Conservation (phyloP, 192 early-diverging fungal species). For the Coemansia sp. region DNA sequence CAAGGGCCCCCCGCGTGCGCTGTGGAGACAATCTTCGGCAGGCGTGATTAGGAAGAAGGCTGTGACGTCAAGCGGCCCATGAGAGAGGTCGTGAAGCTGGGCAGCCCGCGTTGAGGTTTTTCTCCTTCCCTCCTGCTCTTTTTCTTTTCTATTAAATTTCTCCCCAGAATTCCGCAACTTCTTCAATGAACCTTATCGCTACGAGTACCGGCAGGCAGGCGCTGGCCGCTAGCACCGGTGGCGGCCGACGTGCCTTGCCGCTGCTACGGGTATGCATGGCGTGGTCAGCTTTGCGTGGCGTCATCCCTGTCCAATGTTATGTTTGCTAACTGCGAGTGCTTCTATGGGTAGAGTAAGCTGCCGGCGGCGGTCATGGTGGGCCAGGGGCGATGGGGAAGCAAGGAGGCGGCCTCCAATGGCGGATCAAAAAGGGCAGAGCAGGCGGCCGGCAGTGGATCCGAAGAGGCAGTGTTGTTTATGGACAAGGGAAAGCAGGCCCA, state of each 20-base stretch:
- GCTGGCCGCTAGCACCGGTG: not conserved
- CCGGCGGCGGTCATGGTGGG: not conserved
- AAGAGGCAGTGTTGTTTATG: slow-evolving; percentile 13
- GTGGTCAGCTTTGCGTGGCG: too few species aligned
- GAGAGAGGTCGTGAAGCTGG: too few species aligned
- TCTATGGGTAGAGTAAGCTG: not conserved
- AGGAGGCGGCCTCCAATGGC: not conserved
- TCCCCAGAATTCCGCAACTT: too few species aligned
- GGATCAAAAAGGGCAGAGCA: not conserved
- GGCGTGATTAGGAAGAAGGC: too few species aligned
- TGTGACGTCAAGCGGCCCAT: too few species aligned
- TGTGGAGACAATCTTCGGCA: too few species aligned
- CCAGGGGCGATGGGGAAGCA: slow-evolving; percentile 34
- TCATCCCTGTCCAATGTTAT: not conserved
- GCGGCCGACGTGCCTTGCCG: too few species aligned
- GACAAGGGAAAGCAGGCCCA: slow-evolving; percentile 2
- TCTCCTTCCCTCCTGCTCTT: not conserved
- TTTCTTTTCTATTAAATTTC: not conserved
- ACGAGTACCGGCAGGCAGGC: not conserved
- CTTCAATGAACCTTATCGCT: not conserved
- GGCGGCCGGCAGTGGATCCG: not conserved
- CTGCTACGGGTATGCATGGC: not conserved
- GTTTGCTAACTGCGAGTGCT: too few species aligned
- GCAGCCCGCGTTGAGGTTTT: too few species aligned
- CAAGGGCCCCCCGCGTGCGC: too few species aligned